Conservation (phyloP, 345 rosid species). For the Clarkia xantiana region DNA sequence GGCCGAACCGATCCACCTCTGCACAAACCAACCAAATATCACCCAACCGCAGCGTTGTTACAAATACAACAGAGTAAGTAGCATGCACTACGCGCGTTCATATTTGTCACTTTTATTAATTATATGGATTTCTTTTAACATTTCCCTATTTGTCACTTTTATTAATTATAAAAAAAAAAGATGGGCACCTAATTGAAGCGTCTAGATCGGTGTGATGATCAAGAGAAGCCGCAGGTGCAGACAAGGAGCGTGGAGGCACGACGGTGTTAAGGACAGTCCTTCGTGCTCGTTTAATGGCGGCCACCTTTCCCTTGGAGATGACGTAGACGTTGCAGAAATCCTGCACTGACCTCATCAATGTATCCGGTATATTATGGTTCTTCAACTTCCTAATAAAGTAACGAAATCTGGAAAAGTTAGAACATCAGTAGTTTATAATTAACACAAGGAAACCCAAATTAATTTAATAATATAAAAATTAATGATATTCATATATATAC, state of each 20-base stretch:
- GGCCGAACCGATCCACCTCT: too few species aligned
- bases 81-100: too few species aligned
- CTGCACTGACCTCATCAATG: constrained; percentile 39
- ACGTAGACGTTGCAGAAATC: constrained; percentile 67
- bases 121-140: too few species aligned
- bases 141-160: neutral
- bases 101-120: too few species aligned
- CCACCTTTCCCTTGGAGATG: constrained; percentile 65
- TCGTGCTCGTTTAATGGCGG: constrained; percentile 34
- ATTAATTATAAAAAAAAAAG: neutral
- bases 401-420: constrained; percentile 9
- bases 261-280: constrained; percentile 31
- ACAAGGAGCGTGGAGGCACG: constrained; percentile 23
- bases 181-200: too few species aligned
- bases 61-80: too few species aligned
- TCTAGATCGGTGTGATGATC: too few species aligned
- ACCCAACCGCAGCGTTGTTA: too few species aligned
- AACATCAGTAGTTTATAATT: too few species aligned
- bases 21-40: neutral
- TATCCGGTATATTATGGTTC: constrained; percentile 32
- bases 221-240: neutral
- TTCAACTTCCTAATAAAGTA: constrained; percentile 29
- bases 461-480: too few species aligned
- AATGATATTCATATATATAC: too few species aligned
- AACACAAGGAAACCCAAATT: too few species aligned